phyloP scores from a whole-genome alignment of 2,329 filamentous ascomycete genomes.

The Aspergillus quadrilineatus region DNA sequence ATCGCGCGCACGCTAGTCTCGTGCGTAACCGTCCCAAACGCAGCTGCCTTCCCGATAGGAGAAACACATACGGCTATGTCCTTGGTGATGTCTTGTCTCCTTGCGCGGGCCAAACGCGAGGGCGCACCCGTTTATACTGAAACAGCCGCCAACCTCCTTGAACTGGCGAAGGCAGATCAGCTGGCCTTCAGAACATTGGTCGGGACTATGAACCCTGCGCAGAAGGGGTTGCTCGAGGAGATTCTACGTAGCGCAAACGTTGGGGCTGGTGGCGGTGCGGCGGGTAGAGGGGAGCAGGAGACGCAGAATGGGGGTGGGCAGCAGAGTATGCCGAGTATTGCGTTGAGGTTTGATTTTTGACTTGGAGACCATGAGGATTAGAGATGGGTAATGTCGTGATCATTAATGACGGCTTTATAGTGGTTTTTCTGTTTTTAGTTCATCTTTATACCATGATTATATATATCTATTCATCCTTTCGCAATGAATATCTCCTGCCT shows the following conservation, averaged over 20 bases:
- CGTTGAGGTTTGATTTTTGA: constrained; percentile 90
- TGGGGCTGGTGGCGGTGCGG: constrained; percentile 29
- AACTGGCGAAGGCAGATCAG: constrained; percentile 76
- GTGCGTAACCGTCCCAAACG: constrained; percentile 55
- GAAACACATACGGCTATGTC: constrained; percentile 59
- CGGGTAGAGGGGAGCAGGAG: constrained; percentile 37
- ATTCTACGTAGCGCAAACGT: constrained; percentile 66
- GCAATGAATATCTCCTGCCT: background rate
- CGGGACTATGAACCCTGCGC: constrained; percentile 65
- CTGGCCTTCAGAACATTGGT: constrained; percentile 72
- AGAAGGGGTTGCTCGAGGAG: constrained; percentile 76
- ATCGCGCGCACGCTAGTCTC: constrained; percentile 72
- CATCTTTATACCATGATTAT: background rate
- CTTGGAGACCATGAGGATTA: background rate
- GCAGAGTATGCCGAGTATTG: constrained; percentile 71
- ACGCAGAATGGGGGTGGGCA: constrained; percentile 52
- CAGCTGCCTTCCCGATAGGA: constrained; percentile 29
- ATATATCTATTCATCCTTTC: background rate
- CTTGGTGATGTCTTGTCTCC: constrained; percentile 72
- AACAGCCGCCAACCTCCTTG: constrained; percentile 73
- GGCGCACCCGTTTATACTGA: constrained; percentile 63
- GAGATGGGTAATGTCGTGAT: no score
- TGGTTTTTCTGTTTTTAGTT: background rate
- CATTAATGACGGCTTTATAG: background rate
- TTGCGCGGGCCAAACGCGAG: constrained; percentile 69